Conservation (phyloP, 257 asterid genomes). For the Ocimum tenuiflorum region DNA sequence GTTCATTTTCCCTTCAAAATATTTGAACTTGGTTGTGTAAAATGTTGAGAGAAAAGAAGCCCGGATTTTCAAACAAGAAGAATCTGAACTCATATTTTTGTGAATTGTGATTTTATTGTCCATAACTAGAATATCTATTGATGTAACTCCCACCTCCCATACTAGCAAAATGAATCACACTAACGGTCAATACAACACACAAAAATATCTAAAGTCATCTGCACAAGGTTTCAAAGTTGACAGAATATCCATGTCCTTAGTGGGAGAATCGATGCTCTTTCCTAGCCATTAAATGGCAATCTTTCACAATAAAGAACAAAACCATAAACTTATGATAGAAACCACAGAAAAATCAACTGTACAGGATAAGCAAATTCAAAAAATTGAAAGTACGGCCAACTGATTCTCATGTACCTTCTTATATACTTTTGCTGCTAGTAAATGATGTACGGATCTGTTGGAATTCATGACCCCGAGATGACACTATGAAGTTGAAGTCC, state of each 20-base stretch:
- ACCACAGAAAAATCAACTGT: not conserved
- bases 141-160: slow-evolving; percentile 13
- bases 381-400: slow-evolving; percentile 25
- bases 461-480: too few relatives aligned
- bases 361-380: slow-evolving; percentile 15
- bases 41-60: not conserved
- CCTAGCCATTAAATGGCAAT: slow-evolving; percentile 7
- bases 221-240: not conserved
- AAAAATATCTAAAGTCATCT: not conserved
- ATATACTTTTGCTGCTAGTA: not conserved
- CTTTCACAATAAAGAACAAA: slow-evolving; percentile 5
- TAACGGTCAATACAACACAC: not conserved
- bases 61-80: not conserved
- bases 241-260: slow-evolving; percentile 19
- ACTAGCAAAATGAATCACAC: not conserved
- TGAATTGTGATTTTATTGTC: not conserved
- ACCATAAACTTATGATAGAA: not conserved
- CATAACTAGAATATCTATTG: not conserved
- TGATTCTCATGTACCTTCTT: slow-evolving; percentile 32
- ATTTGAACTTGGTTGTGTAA: not conserved
- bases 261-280: slow-evolving; percentile 35
- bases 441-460: too few relatives aligned
- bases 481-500: too few relatives aligned
- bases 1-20: not conserved
- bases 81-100: slow-evolving; percentile 11